A percentile compares a stretch with the other conserved stretches of the same genome.
Conservation (phyloP, 495 filamentous ascomycete species). For the Mytilinidion resinicola region DNA sequence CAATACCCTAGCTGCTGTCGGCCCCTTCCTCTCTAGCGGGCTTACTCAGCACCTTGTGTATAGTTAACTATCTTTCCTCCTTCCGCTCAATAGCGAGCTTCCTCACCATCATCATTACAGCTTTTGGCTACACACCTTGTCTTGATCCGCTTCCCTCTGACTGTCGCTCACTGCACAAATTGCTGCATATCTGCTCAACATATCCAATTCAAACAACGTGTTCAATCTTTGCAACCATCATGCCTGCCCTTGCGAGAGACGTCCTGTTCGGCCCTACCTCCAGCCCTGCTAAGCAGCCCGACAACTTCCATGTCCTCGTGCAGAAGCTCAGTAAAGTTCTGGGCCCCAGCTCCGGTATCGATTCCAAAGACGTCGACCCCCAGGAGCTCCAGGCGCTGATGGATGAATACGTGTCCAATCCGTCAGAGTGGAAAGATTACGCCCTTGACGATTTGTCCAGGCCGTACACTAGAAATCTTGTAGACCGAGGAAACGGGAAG, state of each 20-base stretch:
- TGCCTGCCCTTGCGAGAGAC: background rate
- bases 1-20: too few relatives aligned
- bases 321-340: conserved; percentile 62
- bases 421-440: conserved; percentile 65
- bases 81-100: too few relatives aligned
- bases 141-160: too few relatives aligned
- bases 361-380: conserved; percentile 71
- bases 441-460: conserved; percentile 58
- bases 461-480: conserved; percentile 79
- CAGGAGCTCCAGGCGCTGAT: conserved; percentile 61
- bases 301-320: conserved; percentile 47
- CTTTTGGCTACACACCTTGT: too few relatives aligned
- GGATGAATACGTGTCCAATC: conserved; percentile 59
- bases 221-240: background rate
- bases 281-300: background rate
- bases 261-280: background rate
- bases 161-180: too few relatives aligned
- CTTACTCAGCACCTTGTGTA: too few relatives aligned
- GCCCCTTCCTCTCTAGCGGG: too few relatives aligned
- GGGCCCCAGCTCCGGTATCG: conserved; percentile 71
- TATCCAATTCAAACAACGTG: background rate
- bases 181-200: background rate
- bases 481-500: conserved; percentile 86
- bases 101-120: too few relatives aligned
- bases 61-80: too few relatives aligned